These are phyloP conservation scores for Vitis vinifera DNA, from an alignment of 164 flowering plant species.

Conservation along the genomic window ASM3070453v1 NC_081812.1:23326501-23327000, in stretches of 20 bases:
- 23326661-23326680: constrained; percentile 80
- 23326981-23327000: no score
- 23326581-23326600: constrained; percentile 51
- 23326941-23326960: no score
- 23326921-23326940: neutral
- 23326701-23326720: constrained; percentile 88
- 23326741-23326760: no score
- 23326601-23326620: constrained; percentile 74
- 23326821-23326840: no score
- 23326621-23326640: constrained; percentile 76
- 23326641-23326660: constrained; percentile 87
- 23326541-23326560: constrained; percentile 72
- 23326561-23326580: constrained; percentile 95
- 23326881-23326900: no score
- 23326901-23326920: no score
- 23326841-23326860: no score
- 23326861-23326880: no score
- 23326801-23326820: no score
- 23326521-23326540: neutral
- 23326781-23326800: no score
- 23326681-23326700: constrained; percentile 94
- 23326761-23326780: no score
- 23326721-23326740: constrained; percentile 58
- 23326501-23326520: neutral
- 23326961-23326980: no score